Evolutionary conservation across 75 land plant genomes (phyloP).

Genomic region (Pinus albicaulis): DNA sequence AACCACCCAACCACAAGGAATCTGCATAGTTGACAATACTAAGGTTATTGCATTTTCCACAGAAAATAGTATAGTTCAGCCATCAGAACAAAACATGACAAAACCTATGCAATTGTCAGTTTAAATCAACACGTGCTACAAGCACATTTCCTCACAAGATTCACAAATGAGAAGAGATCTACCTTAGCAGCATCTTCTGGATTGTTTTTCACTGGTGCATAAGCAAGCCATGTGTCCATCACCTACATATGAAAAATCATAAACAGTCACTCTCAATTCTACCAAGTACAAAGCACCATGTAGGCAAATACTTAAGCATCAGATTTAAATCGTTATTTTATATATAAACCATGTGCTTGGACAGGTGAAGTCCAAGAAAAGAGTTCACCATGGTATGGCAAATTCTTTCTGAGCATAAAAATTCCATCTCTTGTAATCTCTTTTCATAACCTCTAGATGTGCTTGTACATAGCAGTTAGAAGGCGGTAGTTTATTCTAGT

Average conservation of each 20-base stretch:
- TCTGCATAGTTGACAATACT: no score
- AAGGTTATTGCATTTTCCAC: not conserved
- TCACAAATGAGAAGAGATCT: constrained; percentile 2
- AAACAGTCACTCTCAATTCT: not conserved
- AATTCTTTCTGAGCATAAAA: no score
- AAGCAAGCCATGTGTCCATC: constrained; percentile 95
- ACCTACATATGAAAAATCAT: constrained; percentile 40
- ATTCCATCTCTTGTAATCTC: no score
- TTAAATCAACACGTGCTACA: not conserved
- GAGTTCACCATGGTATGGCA: no score
- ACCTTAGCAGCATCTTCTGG: constrained; percentile 99
- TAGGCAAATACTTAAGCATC: not conserved
- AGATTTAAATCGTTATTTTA: not conserved
- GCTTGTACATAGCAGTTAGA: no score
- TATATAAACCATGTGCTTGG: no score
- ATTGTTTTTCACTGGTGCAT: constrained; percentile 97
- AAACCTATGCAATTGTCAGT: not conserved
- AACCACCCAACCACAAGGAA: no score
- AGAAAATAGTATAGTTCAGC: not conserved
- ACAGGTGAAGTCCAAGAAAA: no score
- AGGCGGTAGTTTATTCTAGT: no score
- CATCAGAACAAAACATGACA: not conserved
- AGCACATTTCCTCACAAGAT: not conserved
- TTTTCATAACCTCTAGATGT: no score
- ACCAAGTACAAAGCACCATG: not conserved